Evolutionary conservation across 495 filamentous ascomycete species (phyloP), one percentile per base, ranked within the genome.

Genomic region (Haplographium delicatum): DNA sequence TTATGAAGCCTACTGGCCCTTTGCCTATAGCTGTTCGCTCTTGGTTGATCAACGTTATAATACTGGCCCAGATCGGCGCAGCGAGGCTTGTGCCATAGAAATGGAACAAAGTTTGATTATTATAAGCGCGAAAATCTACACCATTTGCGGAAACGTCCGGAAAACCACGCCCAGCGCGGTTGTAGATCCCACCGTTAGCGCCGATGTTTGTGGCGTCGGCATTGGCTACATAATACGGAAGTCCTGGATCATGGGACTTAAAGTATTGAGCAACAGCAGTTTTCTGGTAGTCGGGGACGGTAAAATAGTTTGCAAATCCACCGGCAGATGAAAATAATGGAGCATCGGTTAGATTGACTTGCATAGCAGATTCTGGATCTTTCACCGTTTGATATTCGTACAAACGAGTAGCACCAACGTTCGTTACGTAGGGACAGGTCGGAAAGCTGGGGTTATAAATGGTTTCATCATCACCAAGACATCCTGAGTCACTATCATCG

Each of bases 1-100:
- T 79, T 5, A 80, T 46, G 42, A 79, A 81, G 0, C 78, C 78
- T n/a, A 80, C 59, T 1, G 76, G 53, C 0, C 65, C 60, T 61
- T 78, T 79, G 4, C 75, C 75, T 9, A 55, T 58, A 2, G 57
- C 60, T 5, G 76, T 50, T 31, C 74, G 65, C 59, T 74, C 72
- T 23, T 72, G 73, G 43, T 78, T 80, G 30, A 58, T 37, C 13
- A 58, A 28, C 19, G 50, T 83, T 4, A 86, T 59, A 31, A 85
- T 68, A 5, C 61, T 58, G 0, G 62, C 68, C 59, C 62, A 71
- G 24, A 68, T 68, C 30, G 68, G 68, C 23, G 60, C 57, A 4
- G 65, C 58, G 54, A 52, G 23, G 44, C 62, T 44, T 60, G 65
- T 35, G 58, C 66, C 10, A 63, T 68, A 46, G 61, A 54, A 50